Conservation (phyloP, 768 basidiomycete genomes). For the Naganishia onofrii region DNA sequence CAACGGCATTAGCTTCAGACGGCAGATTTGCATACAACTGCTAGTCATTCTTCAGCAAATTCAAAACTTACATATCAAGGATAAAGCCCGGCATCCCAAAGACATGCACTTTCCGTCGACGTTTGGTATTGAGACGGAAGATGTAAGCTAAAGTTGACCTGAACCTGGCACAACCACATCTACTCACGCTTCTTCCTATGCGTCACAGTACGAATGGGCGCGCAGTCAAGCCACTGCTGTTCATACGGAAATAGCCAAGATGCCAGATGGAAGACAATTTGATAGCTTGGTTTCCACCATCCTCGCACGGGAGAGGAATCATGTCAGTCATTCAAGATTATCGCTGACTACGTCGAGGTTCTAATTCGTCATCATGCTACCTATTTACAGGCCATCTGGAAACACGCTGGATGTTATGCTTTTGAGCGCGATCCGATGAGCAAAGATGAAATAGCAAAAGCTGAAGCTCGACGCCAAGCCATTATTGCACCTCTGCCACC, state of each 20-base stretch:
- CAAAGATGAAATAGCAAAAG: constrained; percentile 10
- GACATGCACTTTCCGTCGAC: constrained; percentile 23
- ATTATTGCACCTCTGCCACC: constrained; percentile 26
- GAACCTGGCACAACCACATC: not conserved
- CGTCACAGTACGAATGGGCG: constrained; percentile 30
- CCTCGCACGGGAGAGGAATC: constrained; percentile 25
- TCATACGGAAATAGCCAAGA: constrained; percentile 22
- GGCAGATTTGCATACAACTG: constrained; percentile 25
- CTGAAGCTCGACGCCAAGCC: constrained; percentile 18
- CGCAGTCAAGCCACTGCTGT: constrained; percentile 21
- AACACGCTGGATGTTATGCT: constrained; percentile 14
- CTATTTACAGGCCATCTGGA: constrained; percentile 28
- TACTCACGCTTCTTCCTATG: not conserved
- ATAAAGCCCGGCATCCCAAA: constrained; percentile 29
- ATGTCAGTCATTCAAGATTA: constrained; percentile 13
- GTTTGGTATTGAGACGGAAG: constrained; percentile 21
- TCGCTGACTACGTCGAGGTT: not conserved
- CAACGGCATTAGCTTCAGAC: constrained; percentile 7
- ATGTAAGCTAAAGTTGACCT: constrained; percentile 21
- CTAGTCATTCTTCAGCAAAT: constrained; percentile 25
- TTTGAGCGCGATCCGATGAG: constrained; percentile 20
- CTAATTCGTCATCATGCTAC: not conserved
- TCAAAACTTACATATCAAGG: constrained; percentile 21
- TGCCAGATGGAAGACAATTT: constrained; percentile 28
- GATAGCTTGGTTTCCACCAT: constrained; percentile 21